Conservation (phyloP, 2,329 filamentous ascomycete genomes). For the Sporothrix phasma region DNA sequence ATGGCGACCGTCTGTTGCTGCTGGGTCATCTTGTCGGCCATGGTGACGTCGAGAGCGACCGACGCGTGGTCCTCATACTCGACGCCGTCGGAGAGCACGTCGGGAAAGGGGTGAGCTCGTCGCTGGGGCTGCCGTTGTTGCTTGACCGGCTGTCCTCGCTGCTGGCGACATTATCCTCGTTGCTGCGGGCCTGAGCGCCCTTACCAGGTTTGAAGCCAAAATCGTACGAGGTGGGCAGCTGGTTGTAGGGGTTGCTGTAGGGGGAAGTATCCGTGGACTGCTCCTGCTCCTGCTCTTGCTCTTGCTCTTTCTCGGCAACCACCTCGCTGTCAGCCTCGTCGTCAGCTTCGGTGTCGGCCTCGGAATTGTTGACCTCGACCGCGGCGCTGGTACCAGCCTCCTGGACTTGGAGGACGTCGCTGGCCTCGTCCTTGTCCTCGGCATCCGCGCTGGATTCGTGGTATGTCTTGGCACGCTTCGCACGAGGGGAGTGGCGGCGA, state of each 20-base stretch:
- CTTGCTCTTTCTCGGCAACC: no score
- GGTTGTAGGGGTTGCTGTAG: not conserved
- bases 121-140: not conserved
- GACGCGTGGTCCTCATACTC: not conserved
- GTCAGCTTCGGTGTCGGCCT: not conserved
- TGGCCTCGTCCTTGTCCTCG: not conserved
- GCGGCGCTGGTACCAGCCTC: not conserved
- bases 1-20: not conserved
- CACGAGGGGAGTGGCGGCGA: not conserved
- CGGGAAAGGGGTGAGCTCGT: not conserved
- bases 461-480: not conserved
- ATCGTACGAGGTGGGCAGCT: not conserved
- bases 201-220: not conserved
- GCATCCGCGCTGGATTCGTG: conserved; percentile 9
- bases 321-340: not conserved
- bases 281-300: no score
- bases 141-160: not conserved
- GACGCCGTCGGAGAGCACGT: not conserved
- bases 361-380: not conserved
- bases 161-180: not conserved
- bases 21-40: not conserved
- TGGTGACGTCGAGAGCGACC: not conserved
- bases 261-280: not conserved
- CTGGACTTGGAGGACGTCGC: not conserved
- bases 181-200: not conserved